These are phyloP conservation scores for Cladosporium sp. DNA, from an alignment of 2,329 filamentous ascomycete species.

Conservation along the genomic window DNA sequence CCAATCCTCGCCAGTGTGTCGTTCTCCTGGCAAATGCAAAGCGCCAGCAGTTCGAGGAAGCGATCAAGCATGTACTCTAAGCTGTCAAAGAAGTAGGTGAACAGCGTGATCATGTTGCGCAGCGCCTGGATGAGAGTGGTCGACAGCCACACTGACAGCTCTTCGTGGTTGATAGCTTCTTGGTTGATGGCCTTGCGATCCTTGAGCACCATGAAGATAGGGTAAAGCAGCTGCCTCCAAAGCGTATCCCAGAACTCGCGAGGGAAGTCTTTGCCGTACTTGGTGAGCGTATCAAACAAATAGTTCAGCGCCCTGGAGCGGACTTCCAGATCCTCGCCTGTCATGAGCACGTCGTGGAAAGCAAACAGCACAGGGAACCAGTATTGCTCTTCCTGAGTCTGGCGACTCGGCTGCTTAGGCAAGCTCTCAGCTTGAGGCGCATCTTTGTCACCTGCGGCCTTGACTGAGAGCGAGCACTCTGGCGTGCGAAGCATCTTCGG, in stretches of 20 bases:
- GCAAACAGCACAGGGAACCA: conserved; percentile 99
- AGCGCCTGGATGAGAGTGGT: conserved; percentile 99
- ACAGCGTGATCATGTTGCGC: conserved; percentile 96
- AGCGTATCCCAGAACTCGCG: conserved; percentile 97
- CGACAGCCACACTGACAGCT: conserved; percentile 96
- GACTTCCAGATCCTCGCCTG: conserved; percentile 95
- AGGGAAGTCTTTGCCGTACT: conserved; percentile 88
- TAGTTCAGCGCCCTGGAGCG: conserved; percentile 87
- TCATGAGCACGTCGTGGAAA: conserved; percentile 99
- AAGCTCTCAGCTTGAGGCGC: conserved; percentile 53
- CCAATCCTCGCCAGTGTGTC: conserved; percentile 97
- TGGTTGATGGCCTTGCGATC: conserved; percentile 89
- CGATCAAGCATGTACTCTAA: conserved; percentile 97
- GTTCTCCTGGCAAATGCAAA: conserved; percentile 99
- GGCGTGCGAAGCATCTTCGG: conserved; percentile 94
- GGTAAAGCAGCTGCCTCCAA: conserved; percentile 94
- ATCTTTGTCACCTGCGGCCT: conserved; percentile 49
- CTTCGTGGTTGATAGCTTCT: conserved; percentile 92
- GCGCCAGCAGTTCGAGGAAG: conserved; percentile 89
- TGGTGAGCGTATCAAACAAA: conserved; percentile 90
- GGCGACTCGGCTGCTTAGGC: conserved; percentile 68
- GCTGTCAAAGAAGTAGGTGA: conserved; percentile 96
- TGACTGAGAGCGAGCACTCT: conserved; percentile 85
- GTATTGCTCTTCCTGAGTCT: conserved; percentile 93
- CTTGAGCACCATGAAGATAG: conserved; percentile 97